A percentile compares a stretch with the other conserved stretches of the same genome.
phyloP scores from a whole-genome alignment of 306 rosid species.

The Cucurbita maxima region DNA sequence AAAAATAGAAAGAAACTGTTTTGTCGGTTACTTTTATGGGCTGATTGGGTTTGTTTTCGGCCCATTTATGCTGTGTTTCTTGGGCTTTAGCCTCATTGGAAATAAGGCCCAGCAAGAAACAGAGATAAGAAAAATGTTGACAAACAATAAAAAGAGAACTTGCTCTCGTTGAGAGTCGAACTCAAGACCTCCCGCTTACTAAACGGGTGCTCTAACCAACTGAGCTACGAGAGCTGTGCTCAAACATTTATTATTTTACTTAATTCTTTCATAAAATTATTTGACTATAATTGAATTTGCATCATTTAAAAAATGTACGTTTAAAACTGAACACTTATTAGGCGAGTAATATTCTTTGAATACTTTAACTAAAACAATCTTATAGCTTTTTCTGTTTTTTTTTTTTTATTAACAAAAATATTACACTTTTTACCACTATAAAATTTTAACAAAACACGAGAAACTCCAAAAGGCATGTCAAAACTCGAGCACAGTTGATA shows the following conservation, averaged over 20 bases:
- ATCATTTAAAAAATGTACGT: too few relatives aligned
- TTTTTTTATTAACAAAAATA: too few relatives aligned
- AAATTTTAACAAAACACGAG: too few relatives aligned
- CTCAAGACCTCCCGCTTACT: constrained; percentile 7
- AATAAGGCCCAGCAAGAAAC: not conserved
- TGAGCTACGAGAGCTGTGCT: not conserved
- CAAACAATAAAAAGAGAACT: rapidly evolving
- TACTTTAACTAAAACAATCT: too few relatives aligned
- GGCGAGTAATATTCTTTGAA: too few relatives aligned
- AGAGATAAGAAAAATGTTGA: not conserved
- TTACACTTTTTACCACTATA: too few relatives aligned
- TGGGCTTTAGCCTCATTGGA: not conserved
- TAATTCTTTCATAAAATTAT: too few relatives aligned
- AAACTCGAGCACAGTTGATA: not conserved
- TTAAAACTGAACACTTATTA: too few relatives aligned
- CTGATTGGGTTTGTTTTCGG: not conserved
- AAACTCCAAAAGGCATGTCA: not conserved
- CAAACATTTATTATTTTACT: not conserved
- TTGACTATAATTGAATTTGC: too few relatives aligned
- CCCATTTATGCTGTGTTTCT: not conserved
- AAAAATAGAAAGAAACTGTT: not conserved
- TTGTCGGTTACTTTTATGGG: not conserved
- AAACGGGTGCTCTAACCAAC: constrained; percentile 5
- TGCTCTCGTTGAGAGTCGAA: constrained; percentile 1
- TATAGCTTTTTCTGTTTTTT: too few relatives aligned